Evolutionary conservation across 129 eudicot species (phyloP).

Genomic region (Gnaphalium uliginosum): DNA sequence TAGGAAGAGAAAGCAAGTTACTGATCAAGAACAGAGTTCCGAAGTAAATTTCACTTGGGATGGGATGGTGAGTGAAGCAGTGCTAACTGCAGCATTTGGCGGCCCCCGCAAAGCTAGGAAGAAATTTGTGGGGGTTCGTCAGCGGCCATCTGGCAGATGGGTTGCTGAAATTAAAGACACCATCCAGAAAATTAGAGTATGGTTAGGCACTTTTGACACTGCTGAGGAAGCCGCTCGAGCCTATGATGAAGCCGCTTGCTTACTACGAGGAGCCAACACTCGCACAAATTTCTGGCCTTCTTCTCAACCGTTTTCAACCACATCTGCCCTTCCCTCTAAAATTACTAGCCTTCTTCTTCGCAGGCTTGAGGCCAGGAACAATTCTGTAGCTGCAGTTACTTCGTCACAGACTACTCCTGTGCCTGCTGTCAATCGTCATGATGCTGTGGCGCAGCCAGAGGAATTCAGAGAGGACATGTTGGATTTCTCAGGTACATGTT

Average conservation of each 20-base stretch:
- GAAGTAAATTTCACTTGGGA: conserved; percentile 46
- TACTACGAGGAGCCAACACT: conserved; percentile 76
- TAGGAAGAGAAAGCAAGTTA: conserved; percentile 59
- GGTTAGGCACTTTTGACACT: conserved; percentile 84
- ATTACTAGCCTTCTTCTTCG: conserved; percentile 65
- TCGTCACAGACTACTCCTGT: conserved; percentile 21
- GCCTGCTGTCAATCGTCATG: conserved; percentile 15
- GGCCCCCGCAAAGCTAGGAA: conserved; percentile 51
- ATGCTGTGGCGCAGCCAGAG: conserved; percentile 22
- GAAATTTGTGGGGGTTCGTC: conserved; percentile 72
- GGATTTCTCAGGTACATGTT: conserved; percentile 44
- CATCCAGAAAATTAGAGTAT: conserved; percentile 75
- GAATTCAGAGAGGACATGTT: conserved; percentile 26
- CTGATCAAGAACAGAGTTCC: conserved; percentile 27
- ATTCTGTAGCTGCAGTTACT: conserved; percentile 34
- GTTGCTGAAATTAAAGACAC: conserved; percentile 89
- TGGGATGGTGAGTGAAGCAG: conserved; percentile 47
- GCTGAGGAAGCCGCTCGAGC: conserved; percentile 93
- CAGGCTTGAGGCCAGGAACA: conserved; percentile 66
- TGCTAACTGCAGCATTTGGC: conserved; percentile 40
- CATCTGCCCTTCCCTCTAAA: conserved; percentile 69
- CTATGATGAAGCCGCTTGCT: conserved; percentile 84
- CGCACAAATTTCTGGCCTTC: conserved; percentile 81
- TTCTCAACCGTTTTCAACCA: conserved; percentile 45
- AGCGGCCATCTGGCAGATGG: conserved; percentile 84